Conservation (phyloP, 2,329 filamentous ascomycete species). For the Cyphellophora attinorum region DNA sequence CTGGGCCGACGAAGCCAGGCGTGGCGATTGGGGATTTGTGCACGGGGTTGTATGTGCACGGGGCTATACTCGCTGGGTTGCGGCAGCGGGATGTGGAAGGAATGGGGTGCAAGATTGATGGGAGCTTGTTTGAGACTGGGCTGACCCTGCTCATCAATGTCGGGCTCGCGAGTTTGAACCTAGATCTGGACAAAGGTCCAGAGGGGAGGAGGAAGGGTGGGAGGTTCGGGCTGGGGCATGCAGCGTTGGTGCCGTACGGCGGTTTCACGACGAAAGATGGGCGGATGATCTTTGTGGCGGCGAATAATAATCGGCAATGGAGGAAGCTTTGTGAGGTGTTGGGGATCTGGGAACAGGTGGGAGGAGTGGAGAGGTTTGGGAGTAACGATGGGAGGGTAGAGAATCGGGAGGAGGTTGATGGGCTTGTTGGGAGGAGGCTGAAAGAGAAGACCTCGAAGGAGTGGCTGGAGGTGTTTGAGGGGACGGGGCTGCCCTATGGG, state of each 20-base stretch:
- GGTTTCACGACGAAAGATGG: constrained; percentile 12
- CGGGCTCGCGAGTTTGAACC: constrained; percentile 15
- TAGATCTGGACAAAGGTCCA: constrained; percentile 9
- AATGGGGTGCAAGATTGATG: constrained; percentile 12
- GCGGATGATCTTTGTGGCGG: constrained; percentile 15
- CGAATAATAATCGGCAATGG: constrained; percentile 18
- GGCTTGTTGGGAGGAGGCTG: constrained; percentile 11
- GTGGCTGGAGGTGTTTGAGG: constrained; percentile 14
- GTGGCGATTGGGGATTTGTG: constrained; percentile 16
- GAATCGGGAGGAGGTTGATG: constrained; percentile 13
- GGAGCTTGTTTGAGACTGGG: constrained; percentile 19
- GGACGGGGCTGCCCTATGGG: constrained; percentile 17
- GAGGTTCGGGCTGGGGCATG: constrained; percentile 14
- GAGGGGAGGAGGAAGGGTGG: constrained; percentile 12
- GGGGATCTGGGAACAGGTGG: constrained; percentile 7
- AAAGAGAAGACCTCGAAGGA: constrained; percentile 11
- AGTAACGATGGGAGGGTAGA: constrained; percentile 16
- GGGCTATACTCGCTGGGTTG: constrained; percentile 16
- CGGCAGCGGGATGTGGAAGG: constrained; percentile 12
- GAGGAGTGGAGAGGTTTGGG: constrained; percentile 10
- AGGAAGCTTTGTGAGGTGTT: constrained; percentile 13
- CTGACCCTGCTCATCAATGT: constrained; percentile 17
- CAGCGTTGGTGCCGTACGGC: constrained; percentile 16
- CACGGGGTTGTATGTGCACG: constrained; percentile 15
- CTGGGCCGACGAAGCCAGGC: constrained; percentile 14